Conservation (phyloP, 306 rosid species). For the Cercis canadensis region DNA sequence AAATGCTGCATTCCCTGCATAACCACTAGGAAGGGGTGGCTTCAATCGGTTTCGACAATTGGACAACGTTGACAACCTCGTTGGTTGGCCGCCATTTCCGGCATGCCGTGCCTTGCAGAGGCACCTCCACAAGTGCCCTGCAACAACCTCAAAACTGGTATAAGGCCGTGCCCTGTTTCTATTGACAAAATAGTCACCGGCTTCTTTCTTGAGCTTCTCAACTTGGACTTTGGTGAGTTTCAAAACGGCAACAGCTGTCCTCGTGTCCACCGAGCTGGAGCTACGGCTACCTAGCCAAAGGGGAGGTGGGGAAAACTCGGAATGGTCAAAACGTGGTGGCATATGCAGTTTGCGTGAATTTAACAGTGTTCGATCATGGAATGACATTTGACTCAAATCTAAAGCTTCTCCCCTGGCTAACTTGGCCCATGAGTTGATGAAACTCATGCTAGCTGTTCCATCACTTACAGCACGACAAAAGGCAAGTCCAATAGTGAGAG, state of each 20-base stretch:
- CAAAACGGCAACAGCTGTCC: background rate
- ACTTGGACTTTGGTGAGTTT: conserved; percentile 33
- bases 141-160: conserved; percentile 45
- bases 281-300: conserved; percentile 16
- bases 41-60: conserved; percentile 31
- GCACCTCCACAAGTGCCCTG: conserved; percentile 48
- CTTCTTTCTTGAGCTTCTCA: conserved; percentile 8
- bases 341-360: background rate
- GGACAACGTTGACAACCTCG: conserved; percentile 36
- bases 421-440: conserved; percentile 47
- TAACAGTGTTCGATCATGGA: conserved; percentile 9
- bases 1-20: conserved; percentile 40
- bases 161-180: background rate
- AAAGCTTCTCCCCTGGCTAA: conserved; percentile 32
- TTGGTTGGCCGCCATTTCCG: conserved; percentile 24
- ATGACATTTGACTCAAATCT: background rate
- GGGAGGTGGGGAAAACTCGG: conserved; percentile 33
- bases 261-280: background rate
- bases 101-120: conserved; percentile 37
- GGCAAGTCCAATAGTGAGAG: conserved; percentile 33
- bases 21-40: conserved; percentile 36
- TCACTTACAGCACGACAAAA: conserved; percentile 26
- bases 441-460: conserved; percentile 31
- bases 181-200: background rate
- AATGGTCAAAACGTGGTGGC: background rate